These are phyloP conservation scores for Byssothecium circinans DNA, from an alignment of 2,329 filamentous ascomycete species.

Conservation along the genomic window DNA sequence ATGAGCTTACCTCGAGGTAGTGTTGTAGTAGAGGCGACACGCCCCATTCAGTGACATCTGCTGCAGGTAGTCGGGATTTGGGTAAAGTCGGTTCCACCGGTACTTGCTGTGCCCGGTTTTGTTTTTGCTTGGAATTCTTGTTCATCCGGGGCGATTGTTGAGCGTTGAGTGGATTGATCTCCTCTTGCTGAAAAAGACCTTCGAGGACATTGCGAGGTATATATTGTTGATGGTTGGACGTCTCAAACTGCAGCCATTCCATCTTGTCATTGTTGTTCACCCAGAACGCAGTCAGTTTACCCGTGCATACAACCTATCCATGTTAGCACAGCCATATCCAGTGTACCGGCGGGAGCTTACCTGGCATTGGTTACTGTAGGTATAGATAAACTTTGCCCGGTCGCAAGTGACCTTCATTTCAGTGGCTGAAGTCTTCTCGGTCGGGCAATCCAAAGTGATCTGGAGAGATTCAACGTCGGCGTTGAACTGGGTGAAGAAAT, in stretches of 20 bases:
- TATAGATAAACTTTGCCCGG: constrained; percentile 82
- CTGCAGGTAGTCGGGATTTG: constrained; percentile 49
- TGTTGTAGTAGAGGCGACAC: constrained; percentile 59
- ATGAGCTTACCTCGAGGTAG: constrained; percentile 61
- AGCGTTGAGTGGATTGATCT: constrained; percentile 51
- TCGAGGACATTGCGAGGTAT: constrained; percentile 67
- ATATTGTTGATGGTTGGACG: constrained; percentile 77
- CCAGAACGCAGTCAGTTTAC: constrained; percentile 76
- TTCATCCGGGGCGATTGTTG: constrained; percentile 60
- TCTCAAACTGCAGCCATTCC: constrained; percentile 81
- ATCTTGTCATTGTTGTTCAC: constrained; percentile 73
- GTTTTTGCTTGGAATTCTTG: constrained; percentile 56
- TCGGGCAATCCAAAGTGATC: constrained; percentile 73
- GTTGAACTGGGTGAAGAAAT: constrained; percentile 86
- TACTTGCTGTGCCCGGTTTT: constrained; percentile 29
- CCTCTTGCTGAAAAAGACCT: constrained; percentile 49
- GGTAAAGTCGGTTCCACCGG: constrained; percentile 47
- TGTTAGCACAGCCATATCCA: constrained; percentile 17
- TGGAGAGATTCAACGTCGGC: constrained; percentile 83
- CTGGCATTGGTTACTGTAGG: constrained; percentile 81
- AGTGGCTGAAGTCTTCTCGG: constrained; percentile 60
- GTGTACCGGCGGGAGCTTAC: constrained; percentile 53
- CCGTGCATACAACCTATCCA: constrained; percentile 71
- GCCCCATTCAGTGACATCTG: constrained; percentile 55
- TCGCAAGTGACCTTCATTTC: constrained; percentile 74